Conservation (phyloP, 169 alveolate genomes). For the Plasmodium chabaudi region DNA sequence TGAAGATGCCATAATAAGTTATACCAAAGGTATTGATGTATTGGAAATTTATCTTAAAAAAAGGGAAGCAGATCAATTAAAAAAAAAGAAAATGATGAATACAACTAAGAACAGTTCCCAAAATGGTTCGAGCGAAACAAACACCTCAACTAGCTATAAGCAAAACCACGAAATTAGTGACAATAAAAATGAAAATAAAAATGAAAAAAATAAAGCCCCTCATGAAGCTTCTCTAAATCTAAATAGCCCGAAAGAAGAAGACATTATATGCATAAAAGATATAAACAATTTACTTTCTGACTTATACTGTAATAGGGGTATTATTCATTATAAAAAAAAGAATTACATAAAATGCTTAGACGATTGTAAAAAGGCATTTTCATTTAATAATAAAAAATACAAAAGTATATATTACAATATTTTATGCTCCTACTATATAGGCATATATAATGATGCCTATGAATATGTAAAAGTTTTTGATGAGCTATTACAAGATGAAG, state of each 20-base stretch:
- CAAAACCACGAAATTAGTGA: neutral
- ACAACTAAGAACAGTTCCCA: neutral
- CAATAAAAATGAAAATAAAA: neutral
- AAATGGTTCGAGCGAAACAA: neutral
- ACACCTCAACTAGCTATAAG: neutral
- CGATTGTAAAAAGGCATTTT: constrained; percentile 46
- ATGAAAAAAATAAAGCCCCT: neutral
- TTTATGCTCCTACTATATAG: constrained; percentile 36
- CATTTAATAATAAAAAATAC: constrained; percentile 58
- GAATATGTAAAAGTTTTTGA: constrained; percentile 48
- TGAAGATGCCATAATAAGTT: constrained; percentile 72
- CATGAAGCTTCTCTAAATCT: neutral
- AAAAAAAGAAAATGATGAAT: neutral
- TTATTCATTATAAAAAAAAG: constrained; percentile 60
- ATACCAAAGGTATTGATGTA: constrained; percentile 53
- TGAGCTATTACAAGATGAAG: constrained; percentile 24
- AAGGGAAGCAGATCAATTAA: neutral
- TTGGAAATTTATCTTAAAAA: constrained; percentile 4
- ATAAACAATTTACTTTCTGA: constrained; percentile 32
- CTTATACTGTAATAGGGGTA: constrained; percentile 46
- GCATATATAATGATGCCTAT: constrained; percentile 32
- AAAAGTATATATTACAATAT: constrained; percentile 42
- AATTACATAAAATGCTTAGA: constrained; percentile 51
- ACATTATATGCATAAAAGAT: constrained; percentile 3
- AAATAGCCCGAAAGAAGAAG: neutral